phyloP scores from a whole-genome alignment of 352 stramenopile genomes.

The Globisporangium yorkense region DNA sequence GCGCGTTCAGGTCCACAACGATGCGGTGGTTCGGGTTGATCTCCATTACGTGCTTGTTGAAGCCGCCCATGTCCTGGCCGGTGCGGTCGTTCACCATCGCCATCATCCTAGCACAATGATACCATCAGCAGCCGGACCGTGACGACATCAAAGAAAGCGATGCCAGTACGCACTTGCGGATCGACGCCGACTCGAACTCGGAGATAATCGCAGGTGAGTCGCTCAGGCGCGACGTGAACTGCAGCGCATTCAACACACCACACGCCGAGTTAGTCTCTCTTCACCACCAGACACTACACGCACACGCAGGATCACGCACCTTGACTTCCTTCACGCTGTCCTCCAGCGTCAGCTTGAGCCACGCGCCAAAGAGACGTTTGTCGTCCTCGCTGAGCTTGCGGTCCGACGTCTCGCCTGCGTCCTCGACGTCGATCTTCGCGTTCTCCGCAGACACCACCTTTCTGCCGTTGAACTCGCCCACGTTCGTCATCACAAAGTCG shows the following conservation, averaged over 20 bases:
- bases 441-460: conserved; percentile 96
- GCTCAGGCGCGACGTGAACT: conserved; percentile 88
- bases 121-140: background rate
- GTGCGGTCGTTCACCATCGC: conserved; percentile 92
- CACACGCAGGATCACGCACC: conserved; percentile 16
- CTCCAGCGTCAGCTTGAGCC: conserved; percentile 90
- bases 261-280: background rate
- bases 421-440: conserved; percentile 91
- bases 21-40: conserved; percentile 98
- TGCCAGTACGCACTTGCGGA: conserved; percentile 81
- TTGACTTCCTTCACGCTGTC: conserved; percentile 88
- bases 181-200: conserved; percentile 96
- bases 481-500: conserved; percentile 99
- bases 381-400: conserved; percentile 85
- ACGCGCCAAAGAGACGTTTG: conserved; percentile 87
- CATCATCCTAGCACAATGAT: conserved; percentile 90
- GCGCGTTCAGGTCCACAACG: conserved; percentile 89
- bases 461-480: conserved; percentile 95
- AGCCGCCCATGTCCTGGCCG: conserved; percentile 39
- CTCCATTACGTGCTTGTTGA: conserved; percentile 95
- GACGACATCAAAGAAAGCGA: background rate
- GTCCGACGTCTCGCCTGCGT: conserved; percentile 36
- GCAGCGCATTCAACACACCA: background rate
- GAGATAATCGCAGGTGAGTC: conserved; percentile 99
- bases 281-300: background rate